Evolutionary conservation across 257 asterid genomes (phyloP).

Genomic region (Capsicum baccatum): DNA sequence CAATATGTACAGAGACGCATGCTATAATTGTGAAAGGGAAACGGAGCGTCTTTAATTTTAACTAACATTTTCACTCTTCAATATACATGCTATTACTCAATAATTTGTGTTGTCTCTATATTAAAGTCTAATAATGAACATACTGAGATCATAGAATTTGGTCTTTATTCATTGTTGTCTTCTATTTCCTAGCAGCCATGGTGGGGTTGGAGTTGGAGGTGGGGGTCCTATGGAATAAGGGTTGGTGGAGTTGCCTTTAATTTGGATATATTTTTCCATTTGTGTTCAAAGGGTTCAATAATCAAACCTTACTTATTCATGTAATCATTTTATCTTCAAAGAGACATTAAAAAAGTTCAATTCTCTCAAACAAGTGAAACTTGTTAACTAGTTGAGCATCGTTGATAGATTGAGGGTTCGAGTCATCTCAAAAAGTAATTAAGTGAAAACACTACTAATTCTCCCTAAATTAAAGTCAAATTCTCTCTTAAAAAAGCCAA

Average conservation of each 20-base stretch:
- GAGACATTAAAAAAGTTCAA: neutral
- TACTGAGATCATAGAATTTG: neutral
- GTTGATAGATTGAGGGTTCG: no score
- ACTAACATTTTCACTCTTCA: neutral
- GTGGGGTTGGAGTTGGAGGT: neutral
- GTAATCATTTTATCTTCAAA: neutral
- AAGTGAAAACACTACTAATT: no score
- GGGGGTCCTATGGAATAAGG: neutral
- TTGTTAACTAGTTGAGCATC: no score
- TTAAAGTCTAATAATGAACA: neutral
- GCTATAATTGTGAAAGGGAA: neutral
- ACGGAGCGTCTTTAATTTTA: neutral
- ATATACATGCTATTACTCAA: neutral
- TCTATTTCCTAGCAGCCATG: conserved; percentile 24
- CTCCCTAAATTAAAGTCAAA: neutral
- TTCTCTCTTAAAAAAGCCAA: neutral
- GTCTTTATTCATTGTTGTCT: neutral
- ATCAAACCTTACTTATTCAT: neutral
- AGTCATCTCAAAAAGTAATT: no score
- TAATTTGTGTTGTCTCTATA: neutral
- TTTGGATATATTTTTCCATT: neutral
- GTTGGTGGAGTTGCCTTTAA: conserved; percentile 19
- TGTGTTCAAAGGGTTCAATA: neutral
- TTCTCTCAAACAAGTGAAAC: neutral
- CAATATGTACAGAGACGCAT: neutral